Evolutionary conservation across 768 basidiomycete genomes (phyloP).

Genomic region (Leucocoprinus leucothites): DNA sequence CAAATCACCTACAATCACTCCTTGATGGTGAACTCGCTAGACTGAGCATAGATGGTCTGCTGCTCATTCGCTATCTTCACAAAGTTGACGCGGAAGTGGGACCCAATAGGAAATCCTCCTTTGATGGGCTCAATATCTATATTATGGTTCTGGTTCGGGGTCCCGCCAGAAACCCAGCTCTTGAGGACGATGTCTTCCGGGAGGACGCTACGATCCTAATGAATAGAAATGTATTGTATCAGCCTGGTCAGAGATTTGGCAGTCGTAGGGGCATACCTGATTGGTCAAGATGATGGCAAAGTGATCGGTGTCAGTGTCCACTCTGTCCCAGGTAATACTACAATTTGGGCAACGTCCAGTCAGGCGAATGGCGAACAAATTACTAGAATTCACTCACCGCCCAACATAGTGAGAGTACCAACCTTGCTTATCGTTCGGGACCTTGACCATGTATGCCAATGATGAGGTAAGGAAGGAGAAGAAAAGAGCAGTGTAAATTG

Average conservation of each 20-base stretch:
- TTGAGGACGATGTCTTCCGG: background rate
- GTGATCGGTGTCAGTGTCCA: conserved; percentile 1
- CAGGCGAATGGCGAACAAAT: background rate
- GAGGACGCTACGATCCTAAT: conserved; percentile 6
- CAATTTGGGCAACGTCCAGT: too few relatives aligned
- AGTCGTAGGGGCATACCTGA: background rate
- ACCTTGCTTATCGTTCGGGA: conserved; percentile 7
- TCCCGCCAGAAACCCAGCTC: background rate
- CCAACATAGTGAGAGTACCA: conserved; percentile 1
- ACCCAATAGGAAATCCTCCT: conserved; percentile 6
- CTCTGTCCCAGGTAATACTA: background rate
- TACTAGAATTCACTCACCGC: background rate
- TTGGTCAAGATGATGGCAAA: conserved; percentile 12
- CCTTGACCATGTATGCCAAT: conserved; percentile 8
- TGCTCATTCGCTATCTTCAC: conserved; percentile 4
- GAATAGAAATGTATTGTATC: too few relatives aligned
- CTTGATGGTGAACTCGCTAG: conserved; percentile 8
- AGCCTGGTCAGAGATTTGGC: background rate
- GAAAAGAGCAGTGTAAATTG: conserved; percentile 1
- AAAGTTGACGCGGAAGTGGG: conserved; percentile 10
- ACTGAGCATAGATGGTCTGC: conserved; percentile 11
- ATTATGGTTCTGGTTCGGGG: background rate
- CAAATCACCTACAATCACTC: background rate
- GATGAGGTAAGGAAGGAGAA: conserved; percentile 7
- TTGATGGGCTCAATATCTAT: background rate